Evolutionary conservation across 2,329 filamentous ascomycete species (phyloP).

Genomic region (Phaeophleospora eucalypticola): DNA sequence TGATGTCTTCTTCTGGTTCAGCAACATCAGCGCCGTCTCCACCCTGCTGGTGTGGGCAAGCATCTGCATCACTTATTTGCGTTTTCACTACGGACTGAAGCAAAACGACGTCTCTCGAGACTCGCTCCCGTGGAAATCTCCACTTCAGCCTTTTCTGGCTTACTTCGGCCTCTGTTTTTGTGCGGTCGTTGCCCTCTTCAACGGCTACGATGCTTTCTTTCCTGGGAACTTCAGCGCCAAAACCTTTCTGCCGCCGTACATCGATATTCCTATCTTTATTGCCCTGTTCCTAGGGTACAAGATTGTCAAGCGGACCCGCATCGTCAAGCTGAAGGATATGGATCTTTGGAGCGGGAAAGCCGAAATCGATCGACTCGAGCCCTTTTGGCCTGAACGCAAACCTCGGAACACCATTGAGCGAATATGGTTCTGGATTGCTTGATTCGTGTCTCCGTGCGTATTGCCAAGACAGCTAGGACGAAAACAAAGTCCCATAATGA

Average conservation of each 20-base stretch:
- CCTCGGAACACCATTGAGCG: constrained; percentile 42
- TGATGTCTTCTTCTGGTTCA: constrained; percentile 39
- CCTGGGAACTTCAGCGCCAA: constrained; percentile 44
- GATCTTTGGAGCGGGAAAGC: constrained; percentile 46
- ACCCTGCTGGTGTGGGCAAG: constrained; percentile 39
- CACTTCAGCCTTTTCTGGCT: constrained; percentile 50
- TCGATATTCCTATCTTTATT: constrained; percentile 49
- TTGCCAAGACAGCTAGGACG: no score
- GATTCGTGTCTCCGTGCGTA: no score
- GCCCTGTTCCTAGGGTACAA: constrained; percentile 37
- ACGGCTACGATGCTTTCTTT: constrained; percentile 54
- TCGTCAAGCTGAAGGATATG: constrained; percentile 35
- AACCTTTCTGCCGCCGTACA: constrained; percentile 53
- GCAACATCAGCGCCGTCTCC: constrained; percentile 38
- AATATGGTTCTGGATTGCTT: constrained; percentile 48
- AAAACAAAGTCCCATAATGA: no score
- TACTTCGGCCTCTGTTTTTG: constrained; percentile 49
- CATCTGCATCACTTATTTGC: constrained; percentile 44
- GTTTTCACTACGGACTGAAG: constrained; percentile 52
- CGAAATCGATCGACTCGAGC: constrained; percentile 43
- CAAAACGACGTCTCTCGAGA: constrained; percentile 43
- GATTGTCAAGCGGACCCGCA: constrained; percentile 32
- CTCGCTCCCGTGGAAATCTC: constrained; percentile 49
- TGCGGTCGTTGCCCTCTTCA: constrained; percentile 50
- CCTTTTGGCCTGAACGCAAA: constrained; percentile 36